phyloP scores from a whole-genome alignment of 1,284 basidiomycete genomes.

The Fereydounia khargensis region DNA sequence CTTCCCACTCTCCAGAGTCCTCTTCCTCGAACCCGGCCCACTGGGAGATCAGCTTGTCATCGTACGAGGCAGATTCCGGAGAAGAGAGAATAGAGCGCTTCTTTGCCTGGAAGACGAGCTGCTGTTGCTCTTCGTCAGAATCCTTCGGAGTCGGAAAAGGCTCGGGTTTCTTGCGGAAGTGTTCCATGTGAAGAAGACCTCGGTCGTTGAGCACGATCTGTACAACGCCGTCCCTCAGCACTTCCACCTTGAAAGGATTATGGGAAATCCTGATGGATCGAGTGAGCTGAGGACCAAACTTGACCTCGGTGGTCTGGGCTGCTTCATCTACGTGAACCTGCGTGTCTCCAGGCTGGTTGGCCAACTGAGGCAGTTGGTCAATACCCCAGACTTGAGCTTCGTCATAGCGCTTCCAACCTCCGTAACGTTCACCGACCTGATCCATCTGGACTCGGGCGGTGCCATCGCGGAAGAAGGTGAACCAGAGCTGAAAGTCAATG shows the following conservation, averaged over 20 bases:
- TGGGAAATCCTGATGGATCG: slow-evolving; percentile 31
- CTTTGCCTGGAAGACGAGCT: slow-evolving; percentile 40
- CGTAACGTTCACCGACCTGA: slow-evolving; percentile 40
- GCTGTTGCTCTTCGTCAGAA: slow-evolving; percentile 8
- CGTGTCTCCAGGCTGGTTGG: slow-evolving; percentile 11
- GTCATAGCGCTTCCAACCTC: slow-evolving; percentile 47
- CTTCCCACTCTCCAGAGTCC: slow-evolving; percentile 76
- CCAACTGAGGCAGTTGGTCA: slow-evolving; percentile 34
- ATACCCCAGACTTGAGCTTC: slow-evolving; percentile 47
- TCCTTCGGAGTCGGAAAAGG: slow-evolving; percentile 39
- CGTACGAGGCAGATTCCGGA: slow-evolving; percentile 5
- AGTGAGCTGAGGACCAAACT: slow-evolving; percentile 25
- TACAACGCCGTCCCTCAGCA: slow-evolving; percentile 69
- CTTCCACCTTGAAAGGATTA: slow-evolving; percentile 41
- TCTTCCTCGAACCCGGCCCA: slow-evolving; percentile 61
- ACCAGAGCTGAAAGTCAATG: slow-evolving; percentile 37
- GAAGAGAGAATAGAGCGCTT: slow-evolving; percentile 33
- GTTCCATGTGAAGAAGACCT: slow-evolving; percentile 93
- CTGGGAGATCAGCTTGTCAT: slow-evolving; percentile 21
- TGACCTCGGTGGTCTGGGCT: slow-evolving; percentile 12
- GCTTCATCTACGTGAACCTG: slow-evolving; percentile 3
- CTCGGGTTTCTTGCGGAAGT: slow-evolving; percentile 65
- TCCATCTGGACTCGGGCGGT: slow-evolving; percentile 49
- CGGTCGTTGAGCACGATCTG: slow-evolving; percentile 87
- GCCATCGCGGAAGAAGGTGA: slow-evolving; percentile 50